Conservation (phyloP, 768 basidiomycete genomes). For the Hypsizygus marmoreus region DNA sequence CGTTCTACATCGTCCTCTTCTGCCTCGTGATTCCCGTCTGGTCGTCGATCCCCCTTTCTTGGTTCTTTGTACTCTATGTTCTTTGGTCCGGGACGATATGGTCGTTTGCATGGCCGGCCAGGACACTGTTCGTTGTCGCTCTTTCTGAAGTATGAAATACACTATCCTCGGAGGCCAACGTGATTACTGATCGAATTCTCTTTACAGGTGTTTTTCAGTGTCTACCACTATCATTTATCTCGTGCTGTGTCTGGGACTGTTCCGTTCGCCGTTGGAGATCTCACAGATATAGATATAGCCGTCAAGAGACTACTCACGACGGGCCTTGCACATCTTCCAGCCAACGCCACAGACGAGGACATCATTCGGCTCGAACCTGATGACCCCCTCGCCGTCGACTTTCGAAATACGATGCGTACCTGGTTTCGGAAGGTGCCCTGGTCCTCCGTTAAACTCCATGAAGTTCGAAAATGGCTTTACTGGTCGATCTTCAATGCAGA, state of each 20-base stretch:
- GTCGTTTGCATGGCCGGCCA: conserved; percentile 40
- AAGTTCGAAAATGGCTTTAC: conserved; percentile 76
- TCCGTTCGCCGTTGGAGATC: conserved; percentile 45
- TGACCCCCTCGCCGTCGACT: conserved; percentile 75
- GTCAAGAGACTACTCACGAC: conserved; percentile 65
- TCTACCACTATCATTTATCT: conserved; percentile 60
- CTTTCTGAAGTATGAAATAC: conserved; percentile 55
- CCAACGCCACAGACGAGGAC: conserved; percentile 56
- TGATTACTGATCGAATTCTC: conserved; percentile 1
- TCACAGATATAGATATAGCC: conserved; percentile 57
- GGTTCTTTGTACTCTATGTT: conserved; percentile 60
- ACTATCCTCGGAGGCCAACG: neutral
- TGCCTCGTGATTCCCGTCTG: conserved; percentile 63
- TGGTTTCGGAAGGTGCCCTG: conserved; percentile 82
- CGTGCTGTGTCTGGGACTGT: conserved; percentile 48
- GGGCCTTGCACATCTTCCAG: conserved; percentile 59
- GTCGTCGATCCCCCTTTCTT: conserved; percentile 62
- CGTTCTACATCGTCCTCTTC: conserved; percentile 63
- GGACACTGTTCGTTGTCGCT: conserved; percentile 47
- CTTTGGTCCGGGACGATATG: conserved; percentile 44
- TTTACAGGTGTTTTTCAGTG: conserved; percentile 64
- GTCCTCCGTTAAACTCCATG: conserved; percentile 63
- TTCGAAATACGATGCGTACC: conserved; percentile 65
- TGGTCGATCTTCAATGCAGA: conserved; percentile 81
- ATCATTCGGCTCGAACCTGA: conserved; percentile 57